Evolutionary conservation across 495 filamentous ascomycete species (phyloP).

Genomic region (Tirmania nivea): DNA sequence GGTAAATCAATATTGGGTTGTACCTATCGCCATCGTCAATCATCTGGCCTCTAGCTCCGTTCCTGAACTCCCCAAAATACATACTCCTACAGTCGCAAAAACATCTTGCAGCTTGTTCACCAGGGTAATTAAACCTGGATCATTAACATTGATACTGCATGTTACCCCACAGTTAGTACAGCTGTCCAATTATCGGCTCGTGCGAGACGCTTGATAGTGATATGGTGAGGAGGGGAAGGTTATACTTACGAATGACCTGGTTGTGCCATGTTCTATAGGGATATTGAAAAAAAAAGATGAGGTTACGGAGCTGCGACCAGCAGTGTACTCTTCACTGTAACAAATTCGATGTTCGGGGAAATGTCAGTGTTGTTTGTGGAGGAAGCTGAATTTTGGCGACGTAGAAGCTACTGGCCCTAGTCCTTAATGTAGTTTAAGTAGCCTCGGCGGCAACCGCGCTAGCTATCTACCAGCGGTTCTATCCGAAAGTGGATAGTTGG

Average conservation of each 20-base stretch:
- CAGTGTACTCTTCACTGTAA: too few species aligned
- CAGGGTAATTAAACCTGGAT: constrained; percentile 65
- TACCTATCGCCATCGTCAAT: constrained; percentile 32
- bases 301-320: background rate
- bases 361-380: too few species aligned
- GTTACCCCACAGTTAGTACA: too few species aligned
- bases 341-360: too few species aligned
- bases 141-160: constrained; percentile 54
- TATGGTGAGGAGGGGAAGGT: background rate
- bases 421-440: too few species aligned
- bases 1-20: constrained; percentile 93
- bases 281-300: background rate
- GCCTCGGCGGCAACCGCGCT: too few species aligned
- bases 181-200: too few species aligned
- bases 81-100: constrained; percentile 91
- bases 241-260: background rate
- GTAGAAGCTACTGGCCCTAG: too few species aligned
- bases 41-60: background rate
- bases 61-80: constrained; percentile 18
- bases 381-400: too few species aligned
- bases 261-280: background rate
- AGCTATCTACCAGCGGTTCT: too few species aligned
- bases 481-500: too few species aligned
- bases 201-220: background rate
- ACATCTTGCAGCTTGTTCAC: constrained; percentile 99